phyloP scores from a whole-genome alignment of 148 eudicot genomes.

The Rhododendron kiyosumense region DNA sequence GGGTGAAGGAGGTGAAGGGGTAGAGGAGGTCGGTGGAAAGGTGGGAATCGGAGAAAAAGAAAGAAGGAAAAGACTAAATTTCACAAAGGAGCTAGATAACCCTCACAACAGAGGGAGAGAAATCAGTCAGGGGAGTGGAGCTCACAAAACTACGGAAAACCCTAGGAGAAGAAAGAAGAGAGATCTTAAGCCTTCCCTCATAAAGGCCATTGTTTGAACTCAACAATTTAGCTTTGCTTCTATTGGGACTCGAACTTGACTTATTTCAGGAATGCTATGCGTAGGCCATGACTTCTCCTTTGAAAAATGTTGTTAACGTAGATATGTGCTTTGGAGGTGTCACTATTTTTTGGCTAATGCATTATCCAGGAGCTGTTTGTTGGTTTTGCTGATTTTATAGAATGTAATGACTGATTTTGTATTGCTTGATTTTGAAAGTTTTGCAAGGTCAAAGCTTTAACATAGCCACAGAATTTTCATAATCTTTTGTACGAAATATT shows the following conservation, averaged over 20 bases:
- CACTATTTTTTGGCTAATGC: background rate
- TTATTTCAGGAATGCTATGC: background rate
- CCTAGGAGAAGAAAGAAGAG: no score
- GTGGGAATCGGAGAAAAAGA: no score
- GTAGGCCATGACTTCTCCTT: background rate
- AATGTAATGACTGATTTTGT: background rate
- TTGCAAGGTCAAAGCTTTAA: background rate
- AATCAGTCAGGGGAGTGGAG: no score
- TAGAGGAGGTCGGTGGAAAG: no score
- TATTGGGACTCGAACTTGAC: background rate
- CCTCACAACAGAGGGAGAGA: no score
- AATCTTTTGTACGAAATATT: background rate
- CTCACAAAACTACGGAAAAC: no score
- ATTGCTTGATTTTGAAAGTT: background rate
- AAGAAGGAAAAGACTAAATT: no score
- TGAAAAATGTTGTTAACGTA: background rate
- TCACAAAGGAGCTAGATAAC: no score
- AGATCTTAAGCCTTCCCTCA: background rate
- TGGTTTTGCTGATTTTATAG: background rate
- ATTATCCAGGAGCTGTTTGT: background rate
- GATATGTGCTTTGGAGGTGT: background rate
- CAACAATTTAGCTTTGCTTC: background rate
- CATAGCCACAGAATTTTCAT: background rate
- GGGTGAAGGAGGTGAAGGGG: no score
- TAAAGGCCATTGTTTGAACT: background rate